These are phyloP conservation scores for Prunus salicina DNA, from an alignment of 306 rosid species.

Conservation along the genomic window DNA sequence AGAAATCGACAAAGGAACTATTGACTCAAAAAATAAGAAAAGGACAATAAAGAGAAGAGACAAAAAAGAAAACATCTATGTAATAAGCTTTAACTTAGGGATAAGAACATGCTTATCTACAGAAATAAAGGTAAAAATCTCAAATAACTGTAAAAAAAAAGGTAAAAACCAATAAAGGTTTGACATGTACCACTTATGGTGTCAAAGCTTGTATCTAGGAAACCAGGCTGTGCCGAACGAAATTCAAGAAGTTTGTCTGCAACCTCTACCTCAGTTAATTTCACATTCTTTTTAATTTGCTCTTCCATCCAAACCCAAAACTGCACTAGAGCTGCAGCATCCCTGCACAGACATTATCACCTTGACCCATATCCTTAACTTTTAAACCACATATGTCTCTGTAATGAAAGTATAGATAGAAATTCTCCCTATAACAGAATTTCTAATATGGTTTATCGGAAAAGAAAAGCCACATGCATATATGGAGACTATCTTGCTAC, in stretches of 20 bases:
- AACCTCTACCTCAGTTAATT: constrained; percentile 76
- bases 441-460: neutral
- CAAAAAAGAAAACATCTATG: neutral
- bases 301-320: constrained; percentile 96
- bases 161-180: neutral
- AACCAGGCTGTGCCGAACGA: constrained; percentile 84
- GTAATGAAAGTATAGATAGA: neutral
- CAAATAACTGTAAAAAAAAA: neutral
- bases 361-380: constrained; percentile 17
- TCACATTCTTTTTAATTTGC: constrained; percentile 49
- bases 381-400: neutral
- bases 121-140: neutral
- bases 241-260: constrained; percentile 87
- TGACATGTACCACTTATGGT: constrained; percentile 69
- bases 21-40: neutral
- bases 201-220: constrained; percentile 90
- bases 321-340: constrained; percentile 87
- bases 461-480: neutral
- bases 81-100: neutral
- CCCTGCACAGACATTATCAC: constrained; percentile 54
- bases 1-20: constrained; percentile 3
- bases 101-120: neutral
- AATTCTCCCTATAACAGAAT: neutral
- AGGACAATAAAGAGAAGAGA: neutral
- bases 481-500: neutral